Percentiles rank a stretch among this genome's conserved stretches.
These are phyloP conservation scores for Populus hybrid DNA, from an alignment of 441 rosid genomes.

Conservation along the genomic window DNA sequence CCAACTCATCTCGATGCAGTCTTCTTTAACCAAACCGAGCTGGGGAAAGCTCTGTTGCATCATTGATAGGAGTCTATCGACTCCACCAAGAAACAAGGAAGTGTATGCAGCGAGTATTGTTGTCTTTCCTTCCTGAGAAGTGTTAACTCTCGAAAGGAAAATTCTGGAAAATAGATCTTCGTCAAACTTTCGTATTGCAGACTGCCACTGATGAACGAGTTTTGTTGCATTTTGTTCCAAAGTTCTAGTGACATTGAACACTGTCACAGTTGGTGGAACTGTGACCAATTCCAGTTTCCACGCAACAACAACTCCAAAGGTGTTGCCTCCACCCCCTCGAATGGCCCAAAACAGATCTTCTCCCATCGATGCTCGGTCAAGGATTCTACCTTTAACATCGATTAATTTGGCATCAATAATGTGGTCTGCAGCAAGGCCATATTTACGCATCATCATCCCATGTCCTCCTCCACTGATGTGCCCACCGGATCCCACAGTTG, in stretches of 20 bases:
- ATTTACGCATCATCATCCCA: slow-evolving; percentile 56
- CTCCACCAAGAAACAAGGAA: slow-evolving; percentile 44
- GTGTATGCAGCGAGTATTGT: slow-evolving; percentile 30
- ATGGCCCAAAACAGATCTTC: slow-evolving; percentile 67
- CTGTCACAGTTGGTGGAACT: slow-evolving; percentile 48
- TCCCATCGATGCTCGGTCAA: slow-evolving; percentile 54
- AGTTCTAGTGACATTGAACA: slow-evolving; percentile 32
- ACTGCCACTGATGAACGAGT: slow-evolving; percentile 50
- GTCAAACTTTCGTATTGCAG: slow-evolving; percentile 33
- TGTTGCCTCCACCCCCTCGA: slow-evolving; percentile 65
- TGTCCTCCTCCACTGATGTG: slow-evolving; percentile 63
- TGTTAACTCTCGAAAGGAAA: background rate
- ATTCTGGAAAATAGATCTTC: slow-evolving; percentile 26
- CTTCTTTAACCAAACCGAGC: slow-evolving; percentile 34
- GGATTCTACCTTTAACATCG: slow-evolving; percentile 48
- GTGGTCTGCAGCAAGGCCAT: slow-evolving; percentile 56
- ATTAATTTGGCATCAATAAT: slow-evolving; percentile 47
- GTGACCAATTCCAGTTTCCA: slow-evolving; percentile 54
- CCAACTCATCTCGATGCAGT: slow-evolving; percentile 61
- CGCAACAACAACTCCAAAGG: slow-evolving; percentile 47
- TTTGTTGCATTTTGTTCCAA: slow-evolving; percentile 39
- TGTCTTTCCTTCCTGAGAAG: background rate
- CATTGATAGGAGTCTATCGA: slow-evolving; percentile 28
- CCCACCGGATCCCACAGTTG: slow-evolving; percentile 60
- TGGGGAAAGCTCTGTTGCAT: slow-evolving; percentile 42